Evolutionary conservation across 352 stramenopile species (phyloP).

Genomic region (Blastocystis sp.): DNA sequence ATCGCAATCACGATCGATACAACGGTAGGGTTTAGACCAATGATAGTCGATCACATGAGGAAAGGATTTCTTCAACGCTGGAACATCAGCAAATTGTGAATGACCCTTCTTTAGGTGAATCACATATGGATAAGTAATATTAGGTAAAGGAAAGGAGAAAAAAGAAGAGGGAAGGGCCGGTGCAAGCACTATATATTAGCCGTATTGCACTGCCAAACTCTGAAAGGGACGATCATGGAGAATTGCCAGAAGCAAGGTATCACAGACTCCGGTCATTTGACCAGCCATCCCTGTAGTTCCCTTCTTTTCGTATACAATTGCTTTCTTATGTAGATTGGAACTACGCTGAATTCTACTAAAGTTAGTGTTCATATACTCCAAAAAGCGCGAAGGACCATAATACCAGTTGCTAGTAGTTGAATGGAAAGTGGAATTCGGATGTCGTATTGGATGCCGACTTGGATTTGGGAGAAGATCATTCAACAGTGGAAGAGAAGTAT

Average conservation of each 20-base stretch:
- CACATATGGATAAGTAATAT: constrained; percentile 24
- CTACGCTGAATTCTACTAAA: background rate
- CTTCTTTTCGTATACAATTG: constrained; percentile 48
- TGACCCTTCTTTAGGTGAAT: background rate
- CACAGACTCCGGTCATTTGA: constrained; percentile 39
- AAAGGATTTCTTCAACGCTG: background rate
- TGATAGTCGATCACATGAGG: constrained; percentile 37
- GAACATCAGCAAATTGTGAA: background rate
- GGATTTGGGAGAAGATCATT: too few relatives aligned
- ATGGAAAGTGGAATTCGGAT: too few relatives aligned
- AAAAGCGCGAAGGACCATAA: background rate
- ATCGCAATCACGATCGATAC: background rate
- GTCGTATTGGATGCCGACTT: too few relatives aligned
- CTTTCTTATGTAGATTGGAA: background rate
- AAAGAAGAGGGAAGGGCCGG: background rate
- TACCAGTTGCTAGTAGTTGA: background rate
- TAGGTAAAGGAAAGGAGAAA: constrained; percentile 21
- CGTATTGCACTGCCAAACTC: background rate
- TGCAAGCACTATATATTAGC: constrained; percentile 7
- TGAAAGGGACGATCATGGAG: constrained; percentile 31
- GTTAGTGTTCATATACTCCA: constrained; percentile 47
- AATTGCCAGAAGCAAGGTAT: background rate
- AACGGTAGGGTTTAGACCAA: background rate
- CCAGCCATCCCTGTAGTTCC: constrained; percentile 59
- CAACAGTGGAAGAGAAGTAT: too few relatives aligned